Base-by-base conservation (phyloP, 2,329 filamentous ascomycete species). In the Davidsoniella eucalypti region DNA sequence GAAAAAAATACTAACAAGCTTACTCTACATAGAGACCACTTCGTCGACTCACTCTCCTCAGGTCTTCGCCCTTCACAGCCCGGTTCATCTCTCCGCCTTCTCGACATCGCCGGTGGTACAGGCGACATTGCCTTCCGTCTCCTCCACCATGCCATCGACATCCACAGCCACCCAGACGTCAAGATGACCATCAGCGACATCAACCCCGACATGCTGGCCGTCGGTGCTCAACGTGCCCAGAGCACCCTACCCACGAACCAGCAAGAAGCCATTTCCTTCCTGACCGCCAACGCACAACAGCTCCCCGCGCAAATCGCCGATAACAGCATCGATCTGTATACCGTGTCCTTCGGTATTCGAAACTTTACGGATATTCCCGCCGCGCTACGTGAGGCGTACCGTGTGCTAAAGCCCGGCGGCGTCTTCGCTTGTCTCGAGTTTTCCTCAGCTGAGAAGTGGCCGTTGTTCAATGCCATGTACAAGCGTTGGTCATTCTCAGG, bases 401-500 rank as follows among this genome's bases (percentile, higher is more conserved):
- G 92, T 5, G 87, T 96, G 2, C 72, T 98, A 26, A 92, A 88
- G 66, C 93, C 93, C 0, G 92, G 92, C 41, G 92, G 92, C 55
- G 82, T 98, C 0, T 98, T 98, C 62, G 90, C 92, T 3, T 96
- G 92, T 61, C 75, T 98, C 54, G 92, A 98, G 67, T 98, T 98
- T 67, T 86, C 81, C 61, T 88, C 90, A 63, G 76, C 71, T 6
- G 84, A 94, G 53, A 76, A 78, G 55, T 83, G 82, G 61, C 74
- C 80, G 0, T 55, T 94, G 1, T 78, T 98, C 61, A 84, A 96
- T 65, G 78, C 80, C 16, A 65, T 90, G 1, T 98, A 98, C 67
- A 94, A 94, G 72, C 76, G 84, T 53, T 98, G 93, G 88, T 94
- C 86, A 54, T 98, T 98, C 64, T 75, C 80, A 53, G 87, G 87